A percentile compares a stretch with the other conserved stretches of the same genome.
phyloP scores from a whole-genome alignment of 306 rosid genomes.

The Hippophae gyantsensis region DNA sequence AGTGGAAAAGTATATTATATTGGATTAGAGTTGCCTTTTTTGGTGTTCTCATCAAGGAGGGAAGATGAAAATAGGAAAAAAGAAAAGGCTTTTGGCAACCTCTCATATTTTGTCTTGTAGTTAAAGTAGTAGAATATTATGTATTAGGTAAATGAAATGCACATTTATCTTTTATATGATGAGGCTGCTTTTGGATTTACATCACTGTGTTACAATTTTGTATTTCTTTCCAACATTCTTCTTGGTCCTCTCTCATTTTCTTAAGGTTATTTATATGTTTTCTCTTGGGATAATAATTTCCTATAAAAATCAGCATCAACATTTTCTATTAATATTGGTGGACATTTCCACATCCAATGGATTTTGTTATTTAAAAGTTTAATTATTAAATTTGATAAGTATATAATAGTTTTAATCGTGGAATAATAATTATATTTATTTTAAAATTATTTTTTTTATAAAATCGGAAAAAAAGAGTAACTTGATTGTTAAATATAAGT shows the following conservation, averaged over 20 bases:
- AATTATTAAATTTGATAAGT: too few relatives aligned
- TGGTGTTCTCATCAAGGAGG: conserved; percentile 9
- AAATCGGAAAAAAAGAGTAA: too few relatives aligned
- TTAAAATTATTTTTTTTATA: too few relatives aligned
- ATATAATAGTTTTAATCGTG: too few relatives aligned
- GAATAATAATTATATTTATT: too few relatives aligned
- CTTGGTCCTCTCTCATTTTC: background rate
- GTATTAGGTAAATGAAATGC: conserved; percentile 1
- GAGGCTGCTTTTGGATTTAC: background rate
- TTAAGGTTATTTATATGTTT: background rate
- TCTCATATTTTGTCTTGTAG: conserved; percentile 33
- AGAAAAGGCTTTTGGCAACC: conserved; percentile 13
- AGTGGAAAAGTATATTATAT: background rate
- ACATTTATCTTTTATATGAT: background rate
- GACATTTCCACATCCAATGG: too few relatives aligned
- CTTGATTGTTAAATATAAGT: too few relatives aligned
- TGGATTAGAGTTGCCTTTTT: conserved; percentile 22
- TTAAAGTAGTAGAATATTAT: background rate
- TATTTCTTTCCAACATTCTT: background rate
- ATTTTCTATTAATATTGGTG: too few relatives aligned
- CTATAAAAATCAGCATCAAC: too few relatives aligned
- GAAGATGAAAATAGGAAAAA: too few relatives aligned
- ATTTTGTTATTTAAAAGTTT: too few relatives aligned
- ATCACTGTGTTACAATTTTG: background rate
- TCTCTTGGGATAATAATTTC: too few relatives aligned